Evolutionary conservation across 2,329 filamentous ascomycete genomes (phyloP).

Genomic region (Epicoccum sorghinum): DNA sequence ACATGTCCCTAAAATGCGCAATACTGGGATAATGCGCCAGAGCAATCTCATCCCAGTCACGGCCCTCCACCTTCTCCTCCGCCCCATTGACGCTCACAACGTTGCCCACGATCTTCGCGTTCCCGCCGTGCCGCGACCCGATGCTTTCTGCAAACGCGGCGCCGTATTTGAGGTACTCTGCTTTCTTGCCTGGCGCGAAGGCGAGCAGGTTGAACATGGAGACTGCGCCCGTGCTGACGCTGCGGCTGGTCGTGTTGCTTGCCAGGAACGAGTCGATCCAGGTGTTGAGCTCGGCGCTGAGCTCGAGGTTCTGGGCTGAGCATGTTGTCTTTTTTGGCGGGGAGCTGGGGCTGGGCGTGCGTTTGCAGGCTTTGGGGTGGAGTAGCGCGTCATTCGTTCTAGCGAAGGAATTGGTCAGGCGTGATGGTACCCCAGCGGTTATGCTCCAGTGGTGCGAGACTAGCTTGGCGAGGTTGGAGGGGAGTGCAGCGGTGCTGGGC

Average conservation of each 20-base stretch:
- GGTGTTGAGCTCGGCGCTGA: conserved; percentile 56
- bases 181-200: conserved; percentile 60
- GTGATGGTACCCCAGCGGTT: conserved; percentile 53
- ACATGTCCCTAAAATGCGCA: conserved; percentile 66
- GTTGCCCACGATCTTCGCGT: conserved; percentile 67
- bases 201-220: conserved; percentile 69
- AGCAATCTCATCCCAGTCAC: conserved; percentile 67
- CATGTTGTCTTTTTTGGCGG: conserved; percentile 29
- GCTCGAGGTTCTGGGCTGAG: conserved; percentile 59
- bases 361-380: conserved; percentile 39
- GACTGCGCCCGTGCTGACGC: conserved; percentile 53
- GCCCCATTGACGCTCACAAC: conserved; percentile 39
- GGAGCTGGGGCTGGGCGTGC: conserved; percentile 47
- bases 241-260: neutral
- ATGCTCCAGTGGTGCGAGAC: conserved; percentile 45
- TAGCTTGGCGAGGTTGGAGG: conserved; percentile 27
- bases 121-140: conserved; percentile 60
- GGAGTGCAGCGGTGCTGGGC: conserved; percentile 33
- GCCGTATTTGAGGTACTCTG: conserved; percentile 64
- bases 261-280: conserved; percentile 55
- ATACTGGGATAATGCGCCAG: conserved; percentile 70
- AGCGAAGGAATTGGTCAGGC: conserved; percentile 48
- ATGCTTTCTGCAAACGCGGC: conserved; percentile 57
- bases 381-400: conserved; percentile 48
- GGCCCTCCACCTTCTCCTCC: conserved; percentile 17